A percentile compares a stretch with the other conserved stretches of the same genome.
Evolutionary conservation across 164 flowering plant genomes (phyloP).

Genomic region (Dillenia turbinata): DNA sequence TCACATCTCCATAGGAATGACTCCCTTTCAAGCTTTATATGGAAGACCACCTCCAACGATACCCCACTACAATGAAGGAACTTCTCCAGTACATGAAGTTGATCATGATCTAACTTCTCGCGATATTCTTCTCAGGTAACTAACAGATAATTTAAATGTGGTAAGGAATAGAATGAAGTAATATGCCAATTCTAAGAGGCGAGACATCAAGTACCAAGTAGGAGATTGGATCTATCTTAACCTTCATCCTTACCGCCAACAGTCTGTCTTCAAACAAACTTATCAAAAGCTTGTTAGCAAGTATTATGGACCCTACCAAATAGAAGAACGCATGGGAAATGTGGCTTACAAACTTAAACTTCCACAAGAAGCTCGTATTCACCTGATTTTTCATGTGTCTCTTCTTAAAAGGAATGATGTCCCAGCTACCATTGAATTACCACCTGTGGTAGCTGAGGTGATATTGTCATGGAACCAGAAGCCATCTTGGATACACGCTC

Average conservation of each 20-base stretch:
- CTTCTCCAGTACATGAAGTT: neutral
- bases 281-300: neutral
- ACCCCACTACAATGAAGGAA: too few species aligned
- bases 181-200: neutral
- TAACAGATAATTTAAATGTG: neutral
- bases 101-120: neutral
- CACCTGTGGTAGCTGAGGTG: neutral
- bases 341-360: neutral
- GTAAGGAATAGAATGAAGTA: neutral
- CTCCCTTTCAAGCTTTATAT: too few species aligned
- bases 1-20: too few species aligned
- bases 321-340: neutral
- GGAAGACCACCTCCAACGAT: too few species aligned
- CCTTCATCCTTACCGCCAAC: neutral
- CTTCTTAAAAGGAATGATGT: neutral
- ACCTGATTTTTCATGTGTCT: slow-evolving; percentile 6
- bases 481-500: neutral
- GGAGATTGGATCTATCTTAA: neutral
- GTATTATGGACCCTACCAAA: neutral
- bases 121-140: neutral
- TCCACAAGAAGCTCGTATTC: neutral
- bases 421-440: neutral
- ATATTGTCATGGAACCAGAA: neutral
- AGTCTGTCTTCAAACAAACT: neutral
- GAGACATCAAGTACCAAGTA: neutral